Evolutionary conservation across 768 basidiomycete species (phyloP), one percentile per base, ranked within the genome.

Genomic region (Trametes sanguinea): DNA sequence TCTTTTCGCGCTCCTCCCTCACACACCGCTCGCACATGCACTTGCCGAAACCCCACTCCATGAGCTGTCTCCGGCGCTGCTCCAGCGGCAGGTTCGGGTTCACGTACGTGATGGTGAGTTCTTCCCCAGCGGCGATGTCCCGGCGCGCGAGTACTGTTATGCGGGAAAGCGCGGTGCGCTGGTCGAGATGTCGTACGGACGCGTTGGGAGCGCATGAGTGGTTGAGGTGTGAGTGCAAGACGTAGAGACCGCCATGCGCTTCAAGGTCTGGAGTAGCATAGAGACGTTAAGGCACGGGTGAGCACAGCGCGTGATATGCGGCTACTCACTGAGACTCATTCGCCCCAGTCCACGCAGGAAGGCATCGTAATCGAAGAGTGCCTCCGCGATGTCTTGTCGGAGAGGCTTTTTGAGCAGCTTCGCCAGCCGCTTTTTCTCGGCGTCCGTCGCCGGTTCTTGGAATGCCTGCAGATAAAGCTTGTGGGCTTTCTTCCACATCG

Each of bases 191-290:
- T 2, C 89, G 85, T 14, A 90, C 86, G 16, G 91, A 89, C 51
- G 87, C 67, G 72, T 93, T 95, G 0, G 94, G 92, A 16, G 76
- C 73, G 73, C 94, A 97, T 6, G 82, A 82, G 72, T 97, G 94
- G 73, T 96, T 97, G 33, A 95, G 73, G 66, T 95, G 91, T 2
- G 93, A 89, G 71, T 95, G 93, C 4, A 95, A 81, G 22, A 81
- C 83, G 75, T 95, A 96, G 9, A 96, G 77, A 2, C 93, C 94
- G 2, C 92, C 93, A 57, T 94, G 91, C 2, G 88, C 84, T 75
- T 95, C 94, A 53, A 94, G 77, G 69, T 94, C 89, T 65, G 53
- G 35, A 6, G 35, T 6, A 11, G 6, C 35, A 11, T 37, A 37
- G 35, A 37, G 35, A 37, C 6, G 11, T 37, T 22, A 22, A 22